Evolutionary conservation across 2,329 filamentous ascomycete genomes (phyloP).

Genomic region (Tolypocladium amazonense): DNA sequence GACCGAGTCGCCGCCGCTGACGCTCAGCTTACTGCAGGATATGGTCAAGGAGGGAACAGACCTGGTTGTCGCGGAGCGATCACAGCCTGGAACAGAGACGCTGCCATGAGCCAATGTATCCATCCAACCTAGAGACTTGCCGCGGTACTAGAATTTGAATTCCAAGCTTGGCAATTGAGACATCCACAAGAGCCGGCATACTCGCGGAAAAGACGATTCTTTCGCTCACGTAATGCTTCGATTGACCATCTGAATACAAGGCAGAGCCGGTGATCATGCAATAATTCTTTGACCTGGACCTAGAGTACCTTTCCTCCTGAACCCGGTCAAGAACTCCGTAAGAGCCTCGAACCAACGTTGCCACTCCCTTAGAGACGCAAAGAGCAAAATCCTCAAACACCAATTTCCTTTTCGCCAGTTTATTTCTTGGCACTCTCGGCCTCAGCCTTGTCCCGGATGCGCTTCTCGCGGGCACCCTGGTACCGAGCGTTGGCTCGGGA

Average conservation of each 20-base stretch:
- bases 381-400: conserved; percentile 33
- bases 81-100: neutral
- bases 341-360: conserved; percentile 26
- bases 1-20: conserved; percentile 26
- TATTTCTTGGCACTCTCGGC: conserved; percentile 84
- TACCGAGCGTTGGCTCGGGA: conserved; percentile 75
- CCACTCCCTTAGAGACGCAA: conserved; percentile 27
- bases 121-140: neutral
- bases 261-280: conserved; percentile 28
- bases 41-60: conserved; percentile 40
- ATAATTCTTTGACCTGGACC: conserved; percentile 30
- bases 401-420: conserved; percentile 30
- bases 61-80: conserved; percentile 21
- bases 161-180: neutral
- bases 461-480: conserved; percentile 83
- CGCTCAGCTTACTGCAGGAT: conserved; percentile 31
- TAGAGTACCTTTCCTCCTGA: conserved; percentile 27
- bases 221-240: conserved; percentile 11
- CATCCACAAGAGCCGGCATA: neutral
- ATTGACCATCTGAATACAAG: conserved; percentile 21
- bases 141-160: neutral
- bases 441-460: conserved; percentile 77
- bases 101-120: neutral
- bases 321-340: conserved; percentile 23
- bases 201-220: neutral